A percentile compares a stretch with the other conserved stretches of the same genome.
phyloP scores from a whole-genome alignment of 495 filamentous ascomycete genomes.

The Xylaria venustula region DNA sequence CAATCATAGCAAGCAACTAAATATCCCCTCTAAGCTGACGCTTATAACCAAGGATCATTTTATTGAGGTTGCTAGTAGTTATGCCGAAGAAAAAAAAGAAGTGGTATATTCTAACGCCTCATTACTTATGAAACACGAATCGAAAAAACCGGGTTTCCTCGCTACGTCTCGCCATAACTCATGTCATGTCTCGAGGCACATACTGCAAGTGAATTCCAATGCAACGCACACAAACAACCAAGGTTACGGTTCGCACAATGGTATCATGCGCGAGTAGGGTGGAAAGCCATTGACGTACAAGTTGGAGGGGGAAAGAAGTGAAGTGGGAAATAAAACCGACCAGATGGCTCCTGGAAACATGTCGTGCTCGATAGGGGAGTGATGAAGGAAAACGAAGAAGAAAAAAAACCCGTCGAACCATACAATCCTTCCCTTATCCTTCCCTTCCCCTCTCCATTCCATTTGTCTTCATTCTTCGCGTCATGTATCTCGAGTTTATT shows the following conservation, averaged over 20 bases:
- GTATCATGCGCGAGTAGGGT: slow-evolving; percentile 2
- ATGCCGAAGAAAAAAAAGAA: neutral
- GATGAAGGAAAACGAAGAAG: slow-evolving; percentile 14
- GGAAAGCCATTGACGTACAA: slow-evolving; percentile 2
- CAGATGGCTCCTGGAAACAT: neutral
- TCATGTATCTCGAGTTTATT: slow-evolving; percentile 1
- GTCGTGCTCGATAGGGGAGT: neutral
- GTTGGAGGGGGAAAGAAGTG: too few species aligned
- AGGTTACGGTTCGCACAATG: too few species aligned
- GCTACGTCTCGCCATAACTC: too few species aligned
- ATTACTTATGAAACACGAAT: slow-evolving; percentile 10
- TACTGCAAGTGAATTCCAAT: neutral
- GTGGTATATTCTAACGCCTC: slow-evolving; percentile 18
- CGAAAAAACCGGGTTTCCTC: too few species aligned
- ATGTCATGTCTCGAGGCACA: neutral
- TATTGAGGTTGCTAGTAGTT: too few species aligned
- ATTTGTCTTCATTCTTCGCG: neutral
- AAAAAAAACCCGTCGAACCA: neutral
- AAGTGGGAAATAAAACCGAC: neutral
- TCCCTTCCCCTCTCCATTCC: slow-evolving; percentile 13
- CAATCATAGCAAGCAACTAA: too few species aligned
- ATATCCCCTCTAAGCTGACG: too few species aligned
- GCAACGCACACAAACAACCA: neutral
- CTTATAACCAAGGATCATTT: too few species aligned
- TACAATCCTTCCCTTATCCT: slow-evolving; percentile 8